Evolutionary conservation across 257 asterid species (phyloP), one percentile per base, ranked within the genome.

Genomic region (Nicotiana noctiflora): DNA sequence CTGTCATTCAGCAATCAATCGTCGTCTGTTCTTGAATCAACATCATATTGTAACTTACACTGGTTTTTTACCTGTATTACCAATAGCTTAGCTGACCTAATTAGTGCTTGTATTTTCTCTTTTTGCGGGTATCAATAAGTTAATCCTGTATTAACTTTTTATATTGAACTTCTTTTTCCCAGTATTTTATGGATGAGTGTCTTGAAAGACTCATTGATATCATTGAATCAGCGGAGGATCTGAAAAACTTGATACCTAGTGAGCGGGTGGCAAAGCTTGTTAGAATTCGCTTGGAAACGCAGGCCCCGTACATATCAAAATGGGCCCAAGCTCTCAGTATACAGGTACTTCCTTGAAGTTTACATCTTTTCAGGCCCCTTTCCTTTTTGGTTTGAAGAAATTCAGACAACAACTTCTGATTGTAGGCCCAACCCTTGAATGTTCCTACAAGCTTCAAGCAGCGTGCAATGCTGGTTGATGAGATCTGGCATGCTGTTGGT

Each of bases 241-340:
- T 91, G 77, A 86, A 88, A 84, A 83, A 75, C 83, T 67, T 92
- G 84, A 89, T 89, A 82, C 97, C 96, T 8, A 93, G 97, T 83
- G 92, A 91, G 83, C 93, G 93, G 60, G 89, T 93, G 67, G 88
- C 92, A 12, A 86, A 90, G 86, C 93, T 93, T 83, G 94, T 93
- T 18, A 87, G 90, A 81, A 86, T 86, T 85, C 93, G 99, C 80
- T 86, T 95, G 83, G 99, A 95, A 81, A 93, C 93, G 97, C 99
- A 92, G 84, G 93, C 88, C 84, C 98, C 99, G n/a, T 91, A 88
- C 89, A 86, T 95, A 72, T 91, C 99, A 64, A 95, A 91, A 88
- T 95, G 97, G 98, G 91, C 95, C 77, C 97, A 89, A 86, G 98
- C 98, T 82, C 99, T 95, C 81, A 93, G 98, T 91, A 88, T 95